phyloP scores from a whole-genome alignment of 768 basidiomycete genomes.

The Collybia nuda region DNA sequence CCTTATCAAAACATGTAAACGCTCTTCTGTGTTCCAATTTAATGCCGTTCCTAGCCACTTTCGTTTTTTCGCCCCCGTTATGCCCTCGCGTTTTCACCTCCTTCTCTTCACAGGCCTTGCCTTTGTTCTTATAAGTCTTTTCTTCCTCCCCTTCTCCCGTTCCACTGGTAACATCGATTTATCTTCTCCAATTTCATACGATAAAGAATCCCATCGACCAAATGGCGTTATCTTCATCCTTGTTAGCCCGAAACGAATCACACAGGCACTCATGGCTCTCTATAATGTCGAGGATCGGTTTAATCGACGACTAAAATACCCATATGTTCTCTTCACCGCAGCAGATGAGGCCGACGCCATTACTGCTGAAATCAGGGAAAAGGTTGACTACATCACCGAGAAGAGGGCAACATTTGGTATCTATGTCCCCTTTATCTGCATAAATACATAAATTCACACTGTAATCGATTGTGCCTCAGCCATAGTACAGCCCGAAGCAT shows the following conservation, averaged over 20 bases:
- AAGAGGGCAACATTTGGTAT: constrained; percentile 25
- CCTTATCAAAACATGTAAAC: too few relatives aligned
- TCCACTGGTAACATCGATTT: too few relatives aligned
- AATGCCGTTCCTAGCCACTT: too few relatives aligned
- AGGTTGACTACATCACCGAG: constrained; percentile 23
- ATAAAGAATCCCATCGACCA: constrained; percentile 2
- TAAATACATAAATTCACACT: neutral
- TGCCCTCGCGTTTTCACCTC: too few relatives aligned
- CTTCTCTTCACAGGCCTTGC: too few relatives aligned
- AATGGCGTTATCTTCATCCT: constrained; percentile 28
- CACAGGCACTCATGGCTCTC: constrained; percentile 24
- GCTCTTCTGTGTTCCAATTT: too few relatives aligned
- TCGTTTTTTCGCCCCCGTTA: too few relatives aligned
- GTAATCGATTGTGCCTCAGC: constrained; percentile 8
- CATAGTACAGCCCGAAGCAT: constrained; percentile 16
- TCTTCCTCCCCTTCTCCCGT: too few relatives aligned
- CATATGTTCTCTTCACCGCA: constrained; percentile 25
- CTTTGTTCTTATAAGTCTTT: too few relatives aligned
- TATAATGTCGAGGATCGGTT: constrained; percentile 28
- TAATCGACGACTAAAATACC: constrained; percentile 28
- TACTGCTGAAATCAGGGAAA: constrained; percentile 20
- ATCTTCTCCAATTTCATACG: too few relatives aligned
- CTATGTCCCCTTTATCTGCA: neutral
- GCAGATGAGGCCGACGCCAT: constrained; percentile 20
- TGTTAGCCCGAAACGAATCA: constrained; percentile 21